phyloP scores from a whole-genome alignment of 2,329 filamentous ascomycete genomes.

The Aspergillus fumigatiaffinis region DNA sequence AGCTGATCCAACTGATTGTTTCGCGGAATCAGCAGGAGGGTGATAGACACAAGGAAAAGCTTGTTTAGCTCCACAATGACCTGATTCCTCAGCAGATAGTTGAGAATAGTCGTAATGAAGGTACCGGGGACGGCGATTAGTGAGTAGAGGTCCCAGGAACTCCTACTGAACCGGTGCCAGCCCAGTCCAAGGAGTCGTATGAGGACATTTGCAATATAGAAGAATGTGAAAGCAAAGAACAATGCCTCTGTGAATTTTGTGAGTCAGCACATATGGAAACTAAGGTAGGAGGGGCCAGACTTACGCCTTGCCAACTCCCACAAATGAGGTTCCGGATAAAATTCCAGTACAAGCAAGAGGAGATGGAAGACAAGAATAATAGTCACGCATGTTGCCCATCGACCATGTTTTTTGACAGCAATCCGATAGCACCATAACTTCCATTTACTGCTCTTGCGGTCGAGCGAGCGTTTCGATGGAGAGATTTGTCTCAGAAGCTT shows the following conservation, averaged over 20 bases:
- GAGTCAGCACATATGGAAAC: slow-evolving; percentile 17
- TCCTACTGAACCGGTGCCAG: slow-evolving; percentile 86
- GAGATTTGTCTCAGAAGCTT: slow-evolving; percentile 91
- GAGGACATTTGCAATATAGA: slow-evolving; percentile 77
- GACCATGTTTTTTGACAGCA: slow-evolving; percentile 88
- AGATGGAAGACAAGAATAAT: slow-evolving; percentile 76
- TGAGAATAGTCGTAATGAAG: slow-evolving; percentile 75
- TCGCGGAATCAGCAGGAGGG: slow-evolving; percentile 84
- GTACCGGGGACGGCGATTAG: slow-evolving; percentile 74
- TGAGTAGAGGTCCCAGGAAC: slow-evolving; percentile 93
- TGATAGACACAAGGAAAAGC: slow-evolving; percentile 84
- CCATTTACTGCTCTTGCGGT: slow-evolving; percentile 71
- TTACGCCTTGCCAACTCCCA: slow-evolving; percentile 66
- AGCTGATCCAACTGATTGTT: slow-evolving; percentile 97
- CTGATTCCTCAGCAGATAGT: slow-evolving; percentile 55
- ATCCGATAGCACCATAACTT: slow-evolving; percentile 93
- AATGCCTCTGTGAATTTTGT: slow-evolving; percentile 53
- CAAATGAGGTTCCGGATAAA: slow-evolving; percentile 65
- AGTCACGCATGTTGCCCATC: slow-evolving; percentile 84
- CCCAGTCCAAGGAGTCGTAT: slow-evolving; percentile 84
- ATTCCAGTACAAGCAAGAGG: slow-evolving; percentile 78
- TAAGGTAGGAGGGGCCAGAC: slow-evolving; percentile 6
- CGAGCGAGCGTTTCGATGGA: slow-evolving; percentile 85
- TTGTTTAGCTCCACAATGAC: slow-evolving; percentile 84
- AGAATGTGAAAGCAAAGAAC: slow-evolving; percentile 75